These are phyloP conservation scores for Tylopilus vinaceipallidus DNA, from an alignment of 768 basidiomycete genomes.

Conservation along the genomic window DNA sequence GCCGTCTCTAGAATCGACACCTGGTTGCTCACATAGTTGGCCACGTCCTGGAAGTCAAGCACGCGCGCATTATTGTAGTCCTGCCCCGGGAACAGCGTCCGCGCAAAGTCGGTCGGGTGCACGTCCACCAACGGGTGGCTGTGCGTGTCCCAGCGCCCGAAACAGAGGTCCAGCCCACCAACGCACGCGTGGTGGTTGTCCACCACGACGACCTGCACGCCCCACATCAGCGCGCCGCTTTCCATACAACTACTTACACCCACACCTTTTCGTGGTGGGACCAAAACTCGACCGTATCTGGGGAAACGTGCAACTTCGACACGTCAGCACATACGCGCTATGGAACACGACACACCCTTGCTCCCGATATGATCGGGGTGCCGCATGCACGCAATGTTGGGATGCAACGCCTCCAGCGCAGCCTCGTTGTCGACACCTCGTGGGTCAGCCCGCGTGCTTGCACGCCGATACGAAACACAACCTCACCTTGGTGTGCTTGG, in stretches of 20 bases:
- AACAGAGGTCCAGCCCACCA: slow-evolving; percentile 94
- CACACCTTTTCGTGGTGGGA: slow-evolving; percentile 83
- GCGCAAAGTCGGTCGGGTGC: slow-evolving; percentile 80
- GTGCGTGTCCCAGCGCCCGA: slow-evolving; percentile 96
- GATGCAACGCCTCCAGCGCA: slow-evolving; percentile 77
- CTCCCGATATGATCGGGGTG: slow-evolving; percentile 89
- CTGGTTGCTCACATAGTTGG: slow-evolving; percentile 68
- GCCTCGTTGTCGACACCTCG: too few relatives aligned
- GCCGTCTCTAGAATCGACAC: slow-evolving; percentile 65
- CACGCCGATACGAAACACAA: neutral
- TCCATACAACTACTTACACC: too few relatives aligned
- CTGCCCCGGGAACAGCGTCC: slow-evolving; percentile 88
- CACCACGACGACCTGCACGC: slow-evolving; percentile 64
- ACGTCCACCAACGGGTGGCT: slow-evolving; percentile 89
- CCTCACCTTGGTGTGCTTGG: slow-evolving; percentile 75
- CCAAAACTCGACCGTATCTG: slow-evolving; percentile 84
- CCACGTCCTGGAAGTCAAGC: slow-evolving; percentile 82
- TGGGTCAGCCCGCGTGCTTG: neutral
- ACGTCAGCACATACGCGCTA: too few relatives aligned
- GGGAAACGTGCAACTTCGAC: too few relatives aligned
- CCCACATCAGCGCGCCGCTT: neutral
- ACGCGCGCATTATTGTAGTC: slow-evolving; percentile 92
- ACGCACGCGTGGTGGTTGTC: slow-evolving; percentile 86
- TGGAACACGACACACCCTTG: slow-evolving; percentile 51
- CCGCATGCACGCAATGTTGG: slow-evolving; percentile 85